Evolutionary conservation across 768 basidiomycete species (phyloP).

Genomic region (Suillus weaverae): DNA sequence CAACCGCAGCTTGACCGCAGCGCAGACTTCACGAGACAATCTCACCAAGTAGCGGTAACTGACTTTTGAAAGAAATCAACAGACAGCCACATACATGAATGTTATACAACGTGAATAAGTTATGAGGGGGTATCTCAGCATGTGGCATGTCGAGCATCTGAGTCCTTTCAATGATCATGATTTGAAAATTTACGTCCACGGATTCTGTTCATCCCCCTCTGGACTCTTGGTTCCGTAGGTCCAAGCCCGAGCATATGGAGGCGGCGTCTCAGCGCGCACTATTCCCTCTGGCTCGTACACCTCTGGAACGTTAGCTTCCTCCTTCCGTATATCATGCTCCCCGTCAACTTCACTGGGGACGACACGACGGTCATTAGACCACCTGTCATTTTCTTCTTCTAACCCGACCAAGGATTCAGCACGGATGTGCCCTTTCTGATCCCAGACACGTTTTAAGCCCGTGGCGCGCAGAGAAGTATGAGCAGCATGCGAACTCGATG

Average conservation of each 20-base stretch:
- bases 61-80: neutral
- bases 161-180: neutral
- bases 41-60: neutral
- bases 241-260: slow-evolving; percentile 14
- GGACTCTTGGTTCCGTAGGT: slow-evolving; percentile 13
- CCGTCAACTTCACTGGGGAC: slow-evolving; percentile 7
- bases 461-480: slow-evolving; percentile 21
- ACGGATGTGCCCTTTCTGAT: slow-evolving; percentile 5
- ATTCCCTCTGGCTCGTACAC: slow-evolving; percentile 9
- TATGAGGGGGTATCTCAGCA: neutral
- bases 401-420: no score
- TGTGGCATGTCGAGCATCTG: neutral
- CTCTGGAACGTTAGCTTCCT: neutral
- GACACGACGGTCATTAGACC: slow-evolving; percentile 4
- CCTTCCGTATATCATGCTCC: neutral
- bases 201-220: slow-evolving; percentile 24
- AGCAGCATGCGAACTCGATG: slow-evolving; percentile 13
- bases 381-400: neutral
- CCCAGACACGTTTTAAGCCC: slow-evolving; percentile 29
- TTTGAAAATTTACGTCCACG: slow-evolving; percentile 20
- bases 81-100: neutral
- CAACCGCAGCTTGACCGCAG: neutral
- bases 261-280: slow-evolving; percentile 21
- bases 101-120: slow-evolving; percentile 4
- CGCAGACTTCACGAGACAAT: neutral